phyloP scores from a whole-genome alignment of 805 yeast species.

The Teunomyces kruisii region DNA sequence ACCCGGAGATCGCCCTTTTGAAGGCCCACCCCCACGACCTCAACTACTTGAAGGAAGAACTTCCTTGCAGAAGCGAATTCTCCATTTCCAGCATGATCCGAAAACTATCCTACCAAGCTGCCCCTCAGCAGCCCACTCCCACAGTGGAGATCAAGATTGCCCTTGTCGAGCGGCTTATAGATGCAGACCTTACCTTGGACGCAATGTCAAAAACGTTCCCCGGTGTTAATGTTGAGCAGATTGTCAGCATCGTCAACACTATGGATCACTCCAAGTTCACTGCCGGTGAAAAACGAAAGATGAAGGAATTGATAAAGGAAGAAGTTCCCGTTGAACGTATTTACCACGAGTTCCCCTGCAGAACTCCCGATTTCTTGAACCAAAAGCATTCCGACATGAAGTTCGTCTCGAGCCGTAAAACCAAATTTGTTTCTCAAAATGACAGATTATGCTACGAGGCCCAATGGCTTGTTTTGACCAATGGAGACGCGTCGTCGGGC shows the following conservation, averaged over 20 bases:
- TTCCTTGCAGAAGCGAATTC: constrained; percentile 4
- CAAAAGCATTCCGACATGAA: constrained; percentile 22
- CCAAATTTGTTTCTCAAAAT: constrained; percentile 24
- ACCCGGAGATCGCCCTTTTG: constrained; percentile 3
- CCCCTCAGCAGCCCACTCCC: background rate
- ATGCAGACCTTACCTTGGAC: constrained; percentile 4
- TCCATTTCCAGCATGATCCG: constrained; percentile 1
- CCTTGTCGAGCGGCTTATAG: background rate
- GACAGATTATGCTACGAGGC: constrained; percentile 41
- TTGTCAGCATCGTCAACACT: constrained; percentile 6
- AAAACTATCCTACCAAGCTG: background rate
- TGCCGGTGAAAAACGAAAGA: constrained; percentile 21
- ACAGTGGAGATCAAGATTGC: background rate
- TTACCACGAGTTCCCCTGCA: constrained; percentile 21
- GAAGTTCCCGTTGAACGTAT: constrained; percentile 14
- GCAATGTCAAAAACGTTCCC: constrained; percentile 3
- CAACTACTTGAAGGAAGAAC: background rate
- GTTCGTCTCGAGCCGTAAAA: constrained; percentile 25
- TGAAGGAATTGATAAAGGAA: constrained; percentile 16
- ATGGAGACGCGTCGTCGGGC: constrained; percentile 7
- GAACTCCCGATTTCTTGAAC: constrained; percentile 20
- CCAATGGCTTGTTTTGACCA: constrained; percentile 32
- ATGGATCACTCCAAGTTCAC: constrained; percentile 12
- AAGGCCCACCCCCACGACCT: background rate
- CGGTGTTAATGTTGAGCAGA: background rate